Percentiles rank a stretch among this genome's conserved stretches.
Evolutionary conservation across 768 basidiomycete species (phyloP).

Genomic region (Mycena chlorophos): DNA sequence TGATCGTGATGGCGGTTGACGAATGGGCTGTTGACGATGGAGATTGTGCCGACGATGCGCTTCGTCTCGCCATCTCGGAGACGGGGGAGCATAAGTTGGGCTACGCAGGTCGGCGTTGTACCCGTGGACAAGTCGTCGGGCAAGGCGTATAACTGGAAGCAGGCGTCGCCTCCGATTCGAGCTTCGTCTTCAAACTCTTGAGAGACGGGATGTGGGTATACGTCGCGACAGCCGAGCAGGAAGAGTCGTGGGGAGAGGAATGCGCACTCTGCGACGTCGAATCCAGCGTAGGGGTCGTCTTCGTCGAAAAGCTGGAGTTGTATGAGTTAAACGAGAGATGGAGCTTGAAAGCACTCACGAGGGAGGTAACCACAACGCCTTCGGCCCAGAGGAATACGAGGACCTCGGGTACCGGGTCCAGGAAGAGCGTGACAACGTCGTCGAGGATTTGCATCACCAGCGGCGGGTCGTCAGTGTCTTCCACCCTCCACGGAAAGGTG

Average conservation of each 20-base stretch:
- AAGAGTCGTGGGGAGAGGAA: background rate
- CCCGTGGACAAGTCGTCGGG: too few species aligned
- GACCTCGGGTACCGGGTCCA: background rate
- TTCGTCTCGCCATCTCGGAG: too few species aligned
- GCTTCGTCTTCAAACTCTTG: too few species aligned
- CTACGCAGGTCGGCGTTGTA: too few species aligned
- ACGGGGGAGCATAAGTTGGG: too few species aligned
- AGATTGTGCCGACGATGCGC: too few species aligned
- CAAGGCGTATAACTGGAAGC: too few species aligned
- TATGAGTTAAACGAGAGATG: background rate
- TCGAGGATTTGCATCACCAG: background rate
- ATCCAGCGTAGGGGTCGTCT: background rate
- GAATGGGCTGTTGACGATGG: background rate
- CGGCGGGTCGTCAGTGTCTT: background rate
- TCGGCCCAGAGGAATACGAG: background rate
- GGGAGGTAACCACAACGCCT: background rate
- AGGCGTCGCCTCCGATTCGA: too few species aligned
- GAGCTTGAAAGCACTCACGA: background rate
- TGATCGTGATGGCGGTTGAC: background rate
- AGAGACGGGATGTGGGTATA: too few species aligned
- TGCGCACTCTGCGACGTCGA: background rate
- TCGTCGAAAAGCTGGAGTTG: background rate
- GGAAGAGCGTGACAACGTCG: background rate
- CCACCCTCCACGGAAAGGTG: background rate
- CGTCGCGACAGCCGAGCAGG: background rate